Base-by-base conservation (phyloP, 2,329 filamentous ascomycete genomes). In the Trichoderma guizhouense region DNA sequence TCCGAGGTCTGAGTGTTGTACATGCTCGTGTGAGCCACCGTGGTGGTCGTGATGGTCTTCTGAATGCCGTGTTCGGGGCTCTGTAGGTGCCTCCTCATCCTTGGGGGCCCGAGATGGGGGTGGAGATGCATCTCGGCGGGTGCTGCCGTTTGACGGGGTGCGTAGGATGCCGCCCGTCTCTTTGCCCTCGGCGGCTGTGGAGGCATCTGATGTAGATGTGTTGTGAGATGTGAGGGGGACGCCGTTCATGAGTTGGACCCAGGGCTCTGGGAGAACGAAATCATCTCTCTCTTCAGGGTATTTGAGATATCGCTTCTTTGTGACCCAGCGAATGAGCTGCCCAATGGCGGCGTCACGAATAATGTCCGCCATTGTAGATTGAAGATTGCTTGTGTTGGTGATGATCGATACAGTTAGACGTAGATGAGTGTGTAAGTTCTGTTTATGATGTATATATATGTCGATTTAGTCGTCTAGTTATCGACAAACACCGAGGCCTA, bases 281-380 rank as follows among this genome's bases (percentile, higher is more conserved):
- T 82, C 87, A 26, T 84, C 75, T 72, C 81, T 81, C 74, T 91
- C 89, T 80, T 91, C 89, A 18, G 88, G 88, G 72, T 90, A 91
- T 72, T 85, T 83, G 14, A 91, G 81, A 57, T 86, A 77, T 55
- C 80, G 83, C 76, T 88, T 89, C 36, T 80, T 79, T 3, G 88
- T 88, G 69, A 85, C 64, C 75, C 83, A 87, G 75, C 89, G 84
- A 74, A 91, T 83, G 63, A 90, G 74, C 75, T 90, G 88, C 75
- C 89, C 89, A 73, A 90, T 75, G 32, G 88, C 84, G 72, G 88
- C 84, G 71, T 90, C 89, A 77, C 88, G 82, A 71, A 90, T 76
- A 26, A 79, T 55, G 66, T 80, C 80, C 67, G 77, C 76, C 77
- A 81, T 77, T 67, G 53, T 39, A n/a, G 15, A 34, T 18, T 18